Evolutionary conservation across 2,329 filamentous ascomycete genomes (phyloP), one percentile per base, ranked within the genome.

Genomic region (Triangularia verruculosa): DNA sequence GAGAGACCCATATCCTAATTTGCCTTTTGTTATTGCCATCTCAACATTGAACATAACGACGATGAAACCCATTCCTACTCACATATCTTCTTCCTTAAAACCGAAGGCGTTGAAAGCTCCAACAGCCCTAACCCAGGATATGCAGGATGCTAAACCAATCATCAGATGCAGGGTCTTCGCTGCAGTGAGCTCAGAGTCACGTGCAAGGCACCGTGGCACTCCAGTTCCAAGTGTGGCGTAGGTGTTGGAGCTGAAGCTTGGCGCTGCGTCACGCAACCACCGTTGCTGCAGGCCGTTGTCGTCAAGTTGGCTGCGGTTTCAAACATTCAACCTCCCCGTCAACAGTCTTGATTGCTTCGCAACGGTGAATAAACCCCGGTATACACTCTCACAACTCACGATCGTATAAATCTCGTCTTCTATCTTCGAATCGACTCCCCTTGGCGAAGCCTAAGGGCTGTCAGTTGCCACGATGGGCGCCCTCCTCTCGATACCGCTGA

Each of bases 401-500:
- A 47, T 20, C 39, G n/a, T 5, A 47, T 20, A 47, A 47, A n/a
- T 9, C 5, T 2, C n/a, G 7, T 3, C 13, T 20, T 22, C 13
- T 20, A 8, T 20, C n/a, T 47, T 20, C n/a, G n/a, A 47, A 3
- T 47, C 8, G n/a, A 47, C 39, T 17, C n/a, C 5, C n/a, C 39
- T 17, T 47, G 17, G 39, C 20, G 39, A 9, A 20, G n/a, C n/a
- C 39, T 20, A 7, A 47, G 39, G 39, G 39, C 39, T 20, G 5
- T 47, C 39, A 47, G 52, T 51, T 57, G 59, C 65, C 72, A 72
- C 66, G 60, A 99, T 99, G 95, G 95, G 95, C 74, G 94, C 92
- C 70, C 81, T 96, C 72, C 84, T 99, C 61, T 97, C 94, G 67
- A 78, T 99, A 66, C 95, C 95, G 70, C 82, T 99, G 67, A 80